Evolutionary conservation across 2,329 filamentous ascomycete species (phyloP).

Genomic region (Alternaria postmessia): DNA sequence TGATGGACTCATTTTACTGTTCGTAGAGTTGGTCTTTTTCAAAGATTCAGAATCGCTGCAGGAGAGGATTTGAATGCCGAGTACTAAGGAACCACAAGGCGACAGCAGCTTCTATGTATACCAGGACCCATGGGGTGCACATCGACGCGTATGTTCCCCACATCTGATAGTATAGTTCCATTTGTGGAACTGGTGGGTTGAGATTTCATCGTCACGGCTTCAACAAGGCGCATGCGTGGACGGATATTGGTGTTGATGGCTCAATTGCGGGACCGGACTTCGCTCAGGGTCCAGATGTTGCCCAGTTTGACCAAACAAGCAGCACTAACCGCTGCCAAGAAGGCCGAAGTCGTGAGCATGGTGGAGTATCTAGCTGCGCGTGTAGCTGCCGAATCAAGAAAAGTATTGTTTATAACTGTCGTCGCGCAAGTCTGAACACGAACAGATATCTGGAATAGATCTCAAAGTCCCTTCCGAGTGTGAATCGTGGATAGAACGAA

Average conservation of each 20-base stretch:
- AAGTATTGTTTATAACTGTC: no score
- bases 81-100: not conserved
- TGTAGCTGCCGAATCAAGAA: not conserved
- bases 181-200: not conserved
- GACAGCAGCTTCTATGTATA: not conserved
- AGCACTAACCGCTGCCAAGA: constrained; percentile 9
- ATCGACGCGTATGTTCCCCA: constrained; percentile 1
- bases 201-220: not conserved
- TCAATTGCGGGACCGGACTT: not conserved
- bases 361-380: not conserved
- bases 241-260: not conserved
- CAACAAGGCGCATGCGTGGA: not conserved
- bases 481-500: not conserved
- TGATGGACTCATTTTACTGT: constrained; percentile 5
- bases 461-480: not conserved
- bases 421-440: not conserved
- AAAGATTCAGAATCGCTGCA: not conserved
- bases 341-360: not conserved
- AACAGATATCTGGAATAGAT: no score
- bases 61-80: not conserved
- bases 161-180: not conserved
- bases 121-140: not conserved
- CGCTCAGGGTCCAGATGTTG: not conserved
- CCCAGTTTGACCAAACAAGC: constrained; percentile 1
- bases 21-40: not conserved